These are phyloP conservation scores for Curvularia hawaiiensis DNA, from an alignment of 2,329 filamentous ascomycete genomes.

Conservation along the genomic window DNA sequence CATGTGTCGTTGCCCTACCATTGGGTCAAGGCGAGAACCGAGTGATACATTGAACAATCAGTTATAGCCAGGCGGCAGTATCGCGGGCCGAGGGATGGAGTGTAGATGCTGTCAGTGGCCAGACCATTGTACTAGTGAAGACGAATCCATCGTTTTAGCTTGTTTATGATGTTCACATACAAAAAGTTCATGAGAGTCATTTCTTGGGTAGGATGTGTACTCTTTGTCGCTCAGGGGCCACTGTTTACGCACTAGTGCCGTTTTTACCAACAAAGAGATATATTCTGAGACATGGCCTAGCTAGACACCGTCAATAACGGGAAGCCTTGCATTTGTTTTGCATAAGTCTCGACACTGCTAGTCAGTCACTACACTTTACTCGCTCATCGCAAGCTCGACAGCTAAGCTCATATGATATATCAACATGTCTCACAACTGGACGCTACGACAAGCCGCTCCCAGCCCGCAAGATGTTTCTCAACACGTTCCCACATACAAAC, in stretches of 20 bases:
- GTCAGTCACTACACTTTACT: too few species aligned
- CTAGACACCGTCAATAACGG: too few species aligned
- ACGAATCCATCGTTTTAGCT: not conserved
- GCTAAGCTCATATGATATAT: too few species aligned
- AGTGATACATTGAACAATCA: not conserved
- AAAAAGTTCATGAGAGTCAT: not conserved
- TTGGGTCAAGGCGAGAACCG: slow-evolving; percentile 18
- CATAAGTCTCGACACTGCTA: not conserved
- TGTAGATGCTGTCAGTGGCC: not conserved
- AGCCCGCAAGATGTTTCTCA: not conserved
- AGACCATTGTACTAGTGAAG: not conserved
- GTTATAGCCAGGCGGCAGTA: not conserved
- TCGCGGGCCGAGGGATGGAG: too few species aligned
- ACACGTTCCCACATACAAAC: not conserved
- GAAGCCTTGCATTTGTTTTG: not conserved
- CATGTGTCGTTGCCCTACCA: slow-evolving; percentile 30
- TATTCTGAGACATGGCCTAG: not conserved
- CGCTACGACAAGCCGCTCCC: not conserved
- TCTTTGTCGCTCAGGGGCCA: not conserved
- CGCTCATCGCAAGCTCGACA: not conserved
- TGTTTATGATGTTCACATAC: not conserved
- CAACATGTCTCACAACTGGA: not conserved
- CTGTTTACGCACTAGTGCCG: not conserved
- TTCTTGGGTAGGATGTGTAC: not conserved
- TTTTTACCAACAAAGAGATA: not conserved